These are phyloP conservation scores for Ogataea saltuana DNA, from an alignment of 805 yeast species.

Conservation along the genomic window DNA sequence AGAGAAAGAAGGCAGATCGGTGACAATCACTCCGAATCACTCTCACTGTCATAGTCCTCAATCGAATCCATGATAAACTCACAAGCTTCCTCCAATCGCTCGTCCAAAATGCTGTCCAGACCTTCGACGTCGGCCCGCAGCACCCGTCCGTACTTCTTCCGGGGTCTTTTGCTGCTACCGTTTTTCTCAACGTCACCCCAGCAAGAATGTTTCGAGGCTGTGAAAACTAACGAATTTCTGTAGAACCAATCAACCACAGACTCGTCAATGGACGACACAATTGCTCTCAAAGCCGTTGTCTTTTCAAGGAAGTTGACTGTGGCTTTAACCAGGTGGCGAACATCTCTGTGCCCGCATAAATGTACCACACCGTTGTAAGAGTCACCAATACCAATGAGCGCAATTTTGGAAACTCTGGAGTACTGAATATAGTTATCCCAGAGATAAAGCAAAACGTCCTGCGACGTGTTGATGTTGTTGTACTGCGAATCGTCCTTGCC, in stretches of 20 bases:
- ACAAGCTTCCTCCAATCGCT: constrained; percentile 79
- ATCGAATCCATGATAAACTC: constrained; percentile 81
- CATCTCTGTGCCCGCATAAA: constrained; percentile 79
- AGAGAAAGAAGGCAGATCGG: not conserved
- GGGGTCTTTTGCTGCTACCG: constrained; percentile 61
- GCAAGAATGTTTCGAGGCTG: constrained; percentile 71
- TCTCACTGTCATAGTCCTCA: constrained; percentile 60
- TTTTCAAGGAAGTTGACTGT: constrained; percentile 69
- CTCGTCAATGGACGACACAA: constrained; percentile 88
- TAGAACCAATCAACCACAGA: constrained; percentile 89
- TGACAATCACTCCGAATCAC: constrained; percentile 28
- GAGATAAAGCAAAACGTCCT: constrained; percentile 71
- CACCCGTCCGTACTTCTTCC: constrained; percentile 91
- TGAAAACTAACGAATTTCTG: constrained; percentile 79
- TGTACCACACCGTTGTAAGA: constrained; percentile 86
- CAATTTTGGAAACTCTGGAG: constrained; percentile 67
- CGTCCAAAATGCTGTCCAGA: constrained; percentile 72
- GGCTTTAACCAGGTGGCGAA: constrained; percentile 63
- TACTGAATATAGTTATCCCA: constrained; percentile 92
- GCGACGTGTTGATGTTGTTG: constrained; percentile 66
- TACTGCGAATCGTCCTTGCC: constrained; percentile 51
- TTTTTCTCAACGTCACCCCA: constrained; percentile 56
- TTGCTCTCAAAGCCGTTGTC: constrained; percentile 65
- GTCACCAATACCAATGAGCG: constrained; percentile 87
- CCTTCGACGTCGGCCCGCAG: constrained; percentile 73